These are phyloP conservation scores for Earliella scabrosa DNA, from an alignment of 1,284 basidiomycete species.

Conservation along the genomic window DNA sequence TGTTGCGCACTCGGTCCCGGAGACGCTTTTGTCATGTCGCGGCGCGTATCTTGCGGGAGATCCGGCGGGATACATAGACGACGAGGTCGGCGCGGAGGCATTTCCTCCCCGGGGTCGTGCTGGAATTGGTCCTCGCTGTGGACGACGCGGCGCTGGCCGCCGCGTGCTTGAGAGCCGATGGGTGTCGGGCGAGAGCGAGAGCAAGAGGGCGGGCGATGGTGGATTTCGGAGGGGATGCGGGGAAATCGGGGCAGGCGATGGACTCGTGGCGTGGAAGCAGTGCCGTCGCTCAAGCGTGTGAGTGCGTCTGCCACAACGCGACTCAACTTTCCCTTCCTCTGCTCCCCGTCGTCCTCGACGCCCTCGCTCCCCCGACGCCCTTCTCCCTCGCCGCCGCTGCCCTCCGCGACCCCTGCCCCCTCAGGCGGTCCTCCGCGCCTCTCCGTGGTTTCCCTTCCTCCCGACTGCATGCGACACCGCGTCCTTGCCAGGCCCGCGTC, in stretches of 20 bases:
- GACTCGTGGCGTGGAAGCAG: conserved; percentile 32
- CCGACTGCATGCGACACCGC: conserved; percentile 30
- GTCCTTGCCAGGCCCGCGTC: conserved; percentile 17
- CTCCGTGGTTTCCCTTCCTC: neutral
- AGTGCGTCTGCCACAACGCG: conserved; percentile 32
- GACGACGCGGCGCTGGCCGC: no score
- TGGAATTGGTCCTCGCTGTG: no score
- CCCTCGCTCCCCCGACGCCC: conserved; percentile 26
- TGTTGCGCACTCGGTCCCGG: conserved; percentile 13
- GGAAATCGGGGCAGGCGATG: conserved; percentile 21
- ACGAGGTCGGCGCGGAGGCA: conserved; percentile 4
- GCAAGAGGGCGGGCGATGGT: no score
- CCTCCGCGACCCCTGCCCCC: conserved; percentile 18
- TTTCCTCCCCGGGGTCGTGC: neutral
- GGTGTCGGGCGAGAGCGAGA: no score
- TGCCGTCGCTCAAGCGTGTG: conserved; percentile 31
- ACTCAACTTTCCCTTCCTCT: conserved; percentile 26
- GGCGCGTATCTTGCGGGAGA: conserved; percentile 17
- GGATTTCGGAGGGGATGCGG: conserved; percentile 6
- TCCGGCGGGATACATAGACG: conserved; percentile 4
- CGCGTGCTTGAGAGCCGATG: no score
- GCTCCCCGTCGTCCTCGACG: conserved; percentile 19
- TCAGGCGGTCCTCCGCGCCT: neutral
- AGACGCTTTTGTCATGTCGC: neutral
- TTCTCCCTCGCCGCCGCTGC: conserved; percentile 17